Conservation (phyloP, 2,329 filamentous ascomycete genomes). For the Trichoderma atrobrunneum region DNA sequence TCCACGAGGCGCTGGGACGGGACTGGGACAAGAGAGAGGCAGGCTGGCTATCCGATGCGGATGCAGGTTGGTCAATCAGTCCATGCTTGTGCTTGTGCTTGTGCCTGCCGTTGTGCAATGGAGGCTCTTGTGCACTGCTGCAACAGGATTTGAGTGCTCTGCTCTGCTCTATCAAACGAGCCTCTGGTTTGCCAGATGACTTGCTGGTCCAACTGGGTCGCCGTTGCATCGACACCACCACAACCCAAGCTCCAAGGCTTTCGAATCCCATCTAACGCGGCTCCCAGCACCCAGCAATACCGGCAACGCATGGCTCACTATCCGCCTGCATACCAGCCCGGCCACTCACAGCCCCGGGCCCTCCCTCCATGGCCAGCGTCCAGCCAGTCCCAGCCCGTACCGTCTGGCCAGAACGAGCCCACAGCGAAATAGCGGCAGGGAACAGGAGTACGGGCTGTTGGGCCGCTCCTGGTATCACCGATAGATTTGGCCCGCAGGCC, state of each 20-base stretch:
- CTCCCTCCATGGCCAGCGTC: neutral
- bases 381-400: constrained; percentile 14
- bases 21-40: neutral
- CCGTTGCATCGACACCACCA: neutral
- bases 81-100: neutral
- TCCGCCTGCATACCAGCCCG: neutral
- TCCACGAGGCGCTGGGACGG: neutral
- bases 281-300: neutral
- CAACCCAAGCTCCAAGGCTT: neutral
- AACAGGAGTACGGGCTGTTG: neutral
- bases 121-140: too few relatives aligned
- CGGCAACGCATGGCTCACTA: neutral
- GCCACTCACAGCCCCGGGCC: neutral
- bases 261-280: neutral
- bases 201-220: neutral
- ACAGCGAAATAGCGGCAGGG: neutral
- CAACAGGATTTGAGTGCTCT: too few relatives aligned
- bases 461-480: constrained; percentile 15
- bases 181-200: neutral
- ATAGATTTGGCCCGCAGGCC: constrained; percentile 8
- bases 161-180: neutral
- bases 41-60: neutral
- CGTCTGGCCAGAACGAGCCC: neutral
- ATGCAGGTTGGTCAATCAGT: neutral
- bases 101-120: neutral